These are phyloP conservation scores for Echinochloa phyllopogon DNA, from an alignment of 176 grass and related monocot species.

Conservation along the genomic window DNA sequence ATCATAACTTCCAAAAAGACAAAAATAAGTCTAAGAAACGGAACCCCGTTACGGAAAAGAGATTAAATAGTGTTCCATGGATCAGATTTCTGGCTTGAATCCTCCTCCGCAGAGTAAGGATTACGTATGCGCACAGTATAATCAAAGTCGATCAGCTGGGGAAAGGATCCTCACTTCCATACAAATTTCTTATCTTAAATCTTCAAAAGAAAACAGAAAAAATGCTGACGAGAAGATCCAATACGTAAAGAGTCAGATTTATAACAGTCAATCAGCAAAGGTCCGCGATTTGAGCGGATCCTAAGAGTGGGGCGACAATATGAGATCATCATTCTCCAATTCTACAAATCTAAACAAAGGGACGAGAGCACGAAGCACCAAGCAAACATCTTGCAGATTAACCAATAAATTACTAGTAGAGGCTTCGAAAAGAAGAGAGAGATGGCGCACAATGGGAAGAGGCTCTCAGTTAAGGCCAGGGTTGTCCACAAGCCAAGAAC, in stretches of 20 bases:
- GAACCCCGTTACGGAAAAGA: too few relatives aligned
- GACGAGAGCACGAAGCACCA: too few relatives aligned
- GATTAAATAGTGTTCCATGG: background rate
- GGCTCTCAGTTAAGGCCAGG: constrained; percentile 47
- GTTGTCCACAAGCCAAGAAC: constrained; percentile 50
- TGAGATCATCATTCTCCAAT: constrained; percentile 36
- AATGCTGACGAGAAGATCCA: background rate
- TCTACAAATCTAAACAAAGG: background rate
- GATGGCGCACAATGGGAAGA: background rate
- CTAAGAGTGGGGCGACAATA: constrained; percentile 56
- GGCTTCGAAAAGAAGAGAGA: background rate
- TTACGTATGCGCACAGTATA: constrained; percentile 45
- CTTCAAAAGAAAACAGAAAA: too few relatives aligned
- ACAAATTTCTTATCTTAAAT: background rate
- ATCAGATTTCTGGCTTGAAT: constrained; percentile 71
- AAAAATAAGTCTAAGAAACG: background rate
- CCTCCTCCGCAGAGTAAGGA: constrained; percentile 29
- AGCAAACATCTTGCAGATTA: too few relatives aligned
- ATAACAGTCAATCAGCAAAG: constrained; percentile 43
- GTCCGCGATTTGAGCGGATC: background rate
- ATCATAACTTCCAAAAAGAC: background rate
- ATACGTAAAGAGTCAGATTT: constrained; percentile 25
- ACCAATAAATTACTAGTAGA: background rate
- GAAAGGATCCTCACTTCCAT: constrained; percentile 57
- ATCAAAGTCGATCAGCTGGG: constrained; percentile 59